phyloP scores from a whole-genome alignment of 306 rosid species.

The Oxytropis ochrocephala region DNA sequence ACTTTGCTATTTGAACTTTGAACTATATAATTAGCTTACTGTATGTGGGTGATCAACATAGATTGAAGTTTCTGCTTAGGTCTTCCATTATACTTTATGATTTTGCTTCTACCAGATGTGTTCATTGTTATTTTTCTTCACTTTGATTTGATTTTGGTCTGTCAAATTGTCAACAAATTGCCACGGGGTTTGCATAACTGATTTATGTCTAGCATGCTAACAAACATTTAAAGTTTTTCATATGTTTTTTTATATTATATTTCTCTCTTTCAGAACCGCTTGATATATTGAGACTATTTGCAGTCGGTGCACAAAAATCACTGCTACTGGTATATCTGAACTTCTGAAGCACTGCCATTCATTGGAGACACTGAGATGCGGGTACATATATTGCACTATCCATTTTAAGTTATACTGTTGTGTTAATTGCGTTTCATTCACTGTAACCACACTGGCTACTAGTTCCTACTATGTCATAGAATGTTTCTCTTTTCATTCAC shows the following conservation, averaged over 20 bases:
- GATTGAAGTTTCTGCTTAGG: background rate
- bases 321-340: conserved; percentile 61
- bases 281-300: conserved; percentile 39
- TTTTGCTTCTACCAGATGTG: conserved; percentile 9
- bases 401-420: background rate
- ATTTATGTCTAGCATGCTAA: conserved; percentile 5
- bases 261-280: conserved; percentile 31
- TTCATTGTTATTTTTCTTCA: background rate
- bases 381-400: conserved; percentile 39
- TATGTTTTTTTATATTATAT: conserved; percentile 16
- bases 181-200: background rate
- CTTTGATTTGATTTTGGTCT: background rate
- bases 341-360: conserved; percentile 62
- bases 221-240: background rate
- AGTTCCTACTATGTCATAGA: background rate
- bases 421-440: background rate
- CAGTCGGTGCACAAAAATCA: conserved; percentile 69
- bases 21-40: background rate
- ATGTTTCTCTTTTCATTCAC: background rate
- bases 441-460: background rate
- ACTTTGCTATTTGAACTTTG: background rate
- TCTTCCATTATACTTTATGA: conserved; percentile 3
- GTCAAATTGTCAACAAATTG: background rate
- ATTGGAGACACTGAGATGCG: conserved; percentile 86
- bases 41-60: background rate